Percentiles rank a stretch among this genome's conserved stretches.
Evolutionary conservation across 2,329 filamentous ascomycete species (phyloP).

Genomic region (Grosmannia huntii): DNA sequence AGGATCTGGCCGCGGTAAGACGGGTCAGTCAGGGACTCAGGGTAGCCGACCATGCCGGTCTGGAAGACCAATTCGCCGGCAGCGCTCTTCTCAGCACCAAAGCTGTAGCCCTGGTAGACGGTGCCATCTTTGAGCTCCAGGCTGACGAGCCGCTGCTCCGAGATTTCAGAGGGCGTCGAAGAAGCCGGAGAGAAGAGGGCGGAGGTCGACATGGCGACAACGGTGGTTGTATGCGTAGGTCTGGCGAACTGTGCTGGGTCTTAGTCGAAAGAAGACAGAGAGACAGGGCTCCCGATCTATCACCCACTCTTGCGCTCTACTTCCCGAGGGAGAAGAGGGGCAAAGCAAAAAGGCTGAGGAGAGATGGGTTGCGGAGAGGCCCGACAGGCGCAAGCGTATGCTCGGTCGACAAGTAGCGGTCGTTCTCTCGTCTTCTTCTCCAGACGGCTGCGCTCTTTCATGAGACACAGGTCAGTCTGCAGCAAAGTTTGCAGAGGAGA

Average conservation of each 20-base stretch:
- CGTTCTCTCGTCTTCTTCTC: background rate
- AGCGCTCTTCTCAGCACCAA: conserved; percentile 87
- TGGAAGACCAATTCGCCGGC: conserved; percentile 98
- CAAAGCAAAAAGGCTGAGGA: background rate
- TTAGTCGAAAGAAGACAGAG: background rate
- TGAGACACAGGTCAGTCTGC: conserved; percentile 1
- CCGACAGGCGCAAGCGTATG: background rate
- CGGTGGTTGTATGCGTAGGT: background rate
- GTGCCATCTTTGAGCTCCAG: conserved; percentile 90
- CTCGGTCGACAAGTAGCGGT: background rate
- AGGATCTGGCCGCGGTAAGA: conserved; percentile 89
- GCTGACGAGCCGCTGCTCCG: conserved; percentile 55
- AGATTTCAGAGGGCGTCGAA: conserved; percentile 39
- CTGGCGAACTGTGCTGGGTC: background rate
- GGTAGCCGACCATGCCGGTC: conserved; percentile 98
- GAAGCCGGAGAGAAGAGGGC: conserved; percentile 35
- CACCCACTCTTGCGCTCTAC: background rate
- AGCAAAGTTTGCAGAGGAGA: background rate
- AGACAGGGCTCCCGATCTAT: background rate
- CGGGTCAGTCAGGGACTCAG: conserved; percentile 81
- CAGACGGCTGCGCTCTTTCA: background rate
- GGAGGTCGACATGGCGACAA: background rate
- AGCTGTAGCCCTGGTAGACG: conserved; percentile 88
- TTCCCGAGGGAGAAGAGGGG: background rate
- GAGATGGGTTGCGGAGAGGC: background rate